Base-by-base conservation (phyloP, 1,139 yeast species). In the Kazachstania sp. region DNA sequence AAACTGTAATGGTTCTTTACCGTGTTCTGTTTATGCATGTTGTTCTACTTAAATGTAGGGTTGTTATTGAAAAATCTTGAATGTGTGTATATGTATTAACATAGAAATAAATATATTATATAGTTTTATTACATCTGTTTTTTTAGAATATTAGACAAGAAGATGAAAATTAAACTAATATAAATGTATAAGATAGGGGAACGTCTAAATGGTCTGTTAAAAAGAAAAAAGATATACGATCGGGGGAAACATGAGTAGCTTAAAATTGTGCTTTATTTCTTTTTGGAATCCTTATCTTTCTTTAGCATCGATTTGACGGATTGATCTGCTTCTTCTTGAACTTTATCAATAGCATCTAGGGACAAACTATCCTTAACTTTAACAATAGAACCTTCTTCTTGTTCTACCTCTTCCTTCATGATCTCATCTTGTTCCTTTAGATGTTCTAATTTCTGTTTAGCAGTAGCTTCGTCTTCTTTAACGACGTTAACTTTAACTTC, bases 351-450 rank as follows among this genome's bases (percentile, higher is more conserved):
- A 52, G 83, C 95, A 63, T 88, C 97, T 64, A 88, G 75, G 57
- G 81, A 83, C 64, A 87, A 74, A 57, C 82, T 79, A 69, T 90
- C 97, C 67, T 83, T 83, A 53, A 90, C 87, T 63, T 79, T 79
- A 56, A 86, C 82, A 56, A 86, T 83, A 47, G 88, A 86, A 40
- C 79, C 87, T 61, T 78, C 79, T 65, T 88, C 97, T 70, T 94
- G 88, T 65, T 80, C 76, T 65, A 85, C 88, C 71, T 92, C 98
- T 63, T 86, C 94, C 65, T 86, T 77, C 71, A 92, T 92, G 67
- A 92, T 74, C 64, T 88, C 95, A 64, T 88, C 95, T 73, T 92
- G 98, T 69, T 92, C 98, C 73, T 86, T 87, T 68, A 92, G 73
- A 59, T 90, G 92, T 61, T 86, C 84, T 65, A 92, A 76, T 67